Base-by-base conservation (phyloP, 495 filamentous ascomycete genomes). In the Neurospora cerealis region DNA sequence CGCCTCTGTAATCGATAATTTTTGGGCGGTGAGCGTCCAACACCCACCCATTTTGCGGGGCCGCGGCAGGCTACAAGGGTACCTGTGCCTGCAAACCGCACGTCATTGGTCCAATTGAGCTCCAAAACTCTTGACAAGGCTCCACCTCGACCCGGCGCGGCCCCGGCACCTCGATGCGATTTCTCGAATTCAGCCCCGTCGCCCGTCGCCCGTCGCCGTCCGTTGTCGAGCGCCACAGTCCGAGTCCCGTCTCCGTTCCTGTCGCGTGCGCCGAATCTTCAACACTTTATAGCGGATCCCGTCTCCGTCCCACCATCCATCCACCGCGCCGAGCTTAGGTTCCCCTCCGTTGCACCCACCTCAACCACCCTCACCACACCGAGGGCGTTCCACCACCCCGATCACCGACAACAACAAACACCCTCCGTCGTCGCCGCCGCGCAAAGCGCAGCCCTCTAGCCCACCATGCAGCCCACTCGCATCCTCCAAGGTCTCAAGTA, bases 391-490 rank as follows among this genome's bases (percentile, higher is more conserved):
- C 24, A 37, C 39, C 60, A 34, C 39, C 36, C 70, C 28, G 19
- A 69, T 24, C 70, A 19, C 13, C 46, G 28, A 17, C 48, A n/a
- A 66, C 71, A 37, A 37, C 10, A 54, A 46, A 54, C 21, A 28
- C 19, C 9, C 21, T 54, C 10, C 42, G 15, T 72, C 34, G 71
- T 21, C 42, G 28, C n/a, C 42, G 28, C 32, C 42, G 8, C 24
- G 24, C 13, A 72, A 28, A 28, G 24, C 39, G 42, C 32, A 62
- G 17, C 2, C 6, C 54, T 3, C 28, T 69, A 66, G 42, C 41
- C 70, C 76, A 80, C 74, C 32, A 89, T 90, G 88, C 86, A 92
- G 82, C 92, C 95, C 19, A 92, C 95, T 24, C 83, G 89, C 73
- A 80, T 87, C 42, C 90, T 97, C 81, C 86, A 88, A 80, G 86